Evolutionary conservation across 202 grass and related monocot species (phyloP).

Genomic region (Setaria viridis): DNA sequence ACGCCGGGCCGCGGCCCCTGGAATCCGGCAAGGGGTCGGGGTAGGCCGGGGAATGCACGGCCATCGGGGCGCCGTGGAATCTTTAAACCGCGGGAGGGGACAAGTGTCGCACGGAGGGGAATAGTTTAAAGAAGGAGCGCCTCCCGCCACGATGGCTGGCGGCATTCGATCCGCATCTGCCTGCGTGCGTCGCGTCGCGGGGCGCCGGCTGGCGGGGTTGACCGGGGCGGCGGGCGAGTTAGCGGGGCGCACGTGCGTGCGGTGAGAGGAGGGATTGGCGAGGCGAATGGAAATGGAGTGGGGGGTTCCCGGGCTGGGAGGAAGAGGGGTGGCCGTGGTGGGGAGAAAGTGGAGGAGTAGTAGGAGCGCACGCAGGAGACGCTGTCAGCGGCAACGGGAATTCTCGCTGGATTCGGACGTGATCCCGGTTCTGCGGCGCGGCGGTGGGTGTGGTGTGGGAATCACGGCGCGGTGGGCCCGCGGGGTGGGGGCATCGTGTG

Average conservation of each 20-base stretch:
- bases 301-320: not conserved
- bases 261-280: not conserved
- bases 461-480: not conserved
- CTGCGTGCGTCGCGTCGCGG: not conserved
- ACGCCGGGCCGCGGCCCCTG: constrained; percentile 21
- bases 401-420: not conserved
- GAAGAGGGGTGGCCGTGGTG: not conserved
- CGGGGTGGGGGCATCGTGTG: not conserved
- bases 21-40: constrained; percentile 36
- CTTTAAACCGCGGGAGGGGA: constrained; percentile 45
- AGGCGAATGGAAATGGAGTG: not conserved
- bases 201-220: constrained; percentile 45
- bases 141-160: not conserved
- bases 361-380: not conserved
- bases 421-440: not conserved
- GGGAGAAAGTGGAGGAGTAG: constrained; percentile 51
- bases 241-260: constrained; percentile 49
- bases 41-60: constrained; percentile 21
- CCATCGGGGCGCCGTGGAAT: constrained; percentile 28
- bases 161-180: constrained; percentile 39
- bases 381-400: not conserved
- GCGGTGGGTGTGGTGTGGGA: no score
- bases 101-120: constrained; percentile 41
- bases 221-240: constrained; percentile 44
- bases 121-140: constrained; percentile 35